phyloP scores from a whole-genome alignment of 2,329 filamentous ascomycete genomes.

The Gnomoniopsis sp. region DNA sequence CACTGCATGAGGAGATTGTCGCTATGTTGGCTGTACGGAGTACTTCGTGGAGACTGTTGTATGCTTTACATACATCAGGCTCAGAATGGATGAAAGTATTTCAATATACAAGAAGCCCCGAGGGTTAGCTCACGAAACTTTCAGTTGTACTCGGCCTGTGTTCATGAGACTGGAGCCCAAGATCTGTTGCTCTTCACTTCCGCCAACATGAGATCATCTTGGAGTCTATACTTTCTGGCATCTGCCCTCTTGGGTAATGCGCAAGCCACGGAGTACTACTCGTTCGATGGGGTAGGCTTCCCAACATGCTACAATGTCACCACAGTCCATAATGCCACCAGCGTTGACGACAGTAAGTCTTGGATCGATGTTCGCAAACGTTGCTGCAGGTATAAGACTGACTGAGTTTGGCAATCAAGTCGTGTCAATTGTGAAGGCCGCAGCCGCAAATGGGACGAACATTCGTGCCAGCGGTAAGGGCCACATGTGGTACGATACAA shows the following conservation, averaged over 20 bases:
- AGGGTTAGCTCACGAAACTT: neutral
- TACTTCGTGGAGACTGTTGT: neutral
- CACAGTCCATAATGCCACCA: constrained; percentile 40
- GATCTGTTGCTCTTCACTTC: neutral
- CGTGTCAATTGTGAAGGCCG: constrained; percentile 36
- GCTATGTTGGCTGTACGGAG: neutral
- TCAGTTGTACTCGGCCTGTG: neutral
- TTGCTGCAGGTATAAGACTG: neutral
- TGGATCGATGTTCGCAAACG: neutral
- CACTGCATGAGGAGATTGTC: neutral
- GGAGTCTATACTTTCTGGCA: constrained; percentile 2
- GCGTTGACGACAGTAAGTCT: constrained; percentile 37
- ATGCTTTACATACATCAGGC: neutral
- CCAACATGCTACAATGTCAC: constrained; percentile 45
- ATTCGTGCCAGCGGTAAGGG: constrained; percentile 47
- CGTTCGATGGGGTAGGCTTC: constrained; percentile 47
- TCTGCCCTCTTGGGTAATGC: constrained; percentile 6
- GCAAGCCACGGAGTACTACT: constrained; percentile 36
- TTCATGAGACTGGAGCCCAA: neutral
- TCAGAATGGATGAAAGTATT: neutral
- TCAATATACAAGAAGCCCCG: neutral
- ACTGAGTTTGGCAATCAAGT: constrained; percentile 7
- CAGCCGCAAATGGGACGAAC: constrained; percentile 34
- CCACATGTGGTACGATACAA: constrained; percentile 52
- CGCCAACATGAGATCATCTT: constrained; percentile 6